A percentile compares a stretch with the other conserved stretches of the same genome.
Evolutionary conservation across 257 asterid genomes (phyloP).

Genomic region (Leptodermis oblonga): DNA sequence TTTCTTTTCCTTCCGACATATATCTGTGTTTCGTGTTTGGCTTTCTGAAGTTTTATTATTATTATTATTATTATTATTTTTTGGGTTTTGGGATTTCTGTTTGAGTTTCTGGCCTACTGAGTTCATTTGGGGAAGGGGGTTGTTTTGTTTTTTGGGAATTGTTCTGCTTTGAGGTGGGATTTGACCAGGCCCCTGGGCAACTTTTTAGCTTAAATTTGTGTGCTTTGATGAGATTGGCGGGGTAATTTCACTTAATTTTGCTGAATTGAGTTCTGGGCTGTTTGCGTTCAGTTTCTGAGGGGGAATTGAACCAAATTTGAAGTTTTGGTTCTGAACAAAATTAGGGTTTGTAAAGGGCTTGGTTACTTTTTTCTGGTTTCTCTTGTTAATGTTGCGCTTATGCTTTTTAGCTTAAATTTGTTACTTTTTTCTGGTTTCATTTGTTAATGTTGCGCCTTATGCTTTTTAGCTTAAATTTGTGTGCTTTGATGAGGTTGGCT

Average conservation of each 20-base stretch:
- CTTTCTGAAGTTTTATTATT: not conserved
- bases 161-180: slow-evolving; percentile 9
- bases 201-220: not conserved
- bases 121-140: not conserved
- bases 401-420: too few relatives aligned
- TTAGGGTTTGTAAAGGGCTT: slow-evolving; percentile 18
- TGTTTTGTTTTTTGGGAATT: slow-evolving; percentile 4
- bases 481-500: too few relatives aligned
- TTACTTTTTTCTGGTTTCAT: too few relatives aligned
- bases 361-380: not conserved
- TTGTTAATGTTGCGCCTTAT: too few relatives aligned
- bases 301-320: not conserved
- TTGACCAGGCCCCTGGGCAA: not conserved
- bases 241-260: too few relatives aligned
- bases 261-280: too few relatives aligned
- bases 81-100: not conserved
- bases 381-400: not conserved
- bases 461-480: too few relatives aligned
- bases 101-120: slow-evolving; percentile 5
- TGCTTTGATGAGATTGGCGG: too few relatives aligned
- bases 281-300: too few relatives aligned
- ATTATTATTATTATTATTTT: too few relatives aligned
- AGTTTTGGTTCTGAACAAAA: not conserved
- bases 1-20: too few relatives aligned
- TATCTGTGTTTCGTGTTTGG: not conserved